Base-by-base conservation (phyloP, 352 stramenopile genomes). In the Phytophthora meadii region DNA sequence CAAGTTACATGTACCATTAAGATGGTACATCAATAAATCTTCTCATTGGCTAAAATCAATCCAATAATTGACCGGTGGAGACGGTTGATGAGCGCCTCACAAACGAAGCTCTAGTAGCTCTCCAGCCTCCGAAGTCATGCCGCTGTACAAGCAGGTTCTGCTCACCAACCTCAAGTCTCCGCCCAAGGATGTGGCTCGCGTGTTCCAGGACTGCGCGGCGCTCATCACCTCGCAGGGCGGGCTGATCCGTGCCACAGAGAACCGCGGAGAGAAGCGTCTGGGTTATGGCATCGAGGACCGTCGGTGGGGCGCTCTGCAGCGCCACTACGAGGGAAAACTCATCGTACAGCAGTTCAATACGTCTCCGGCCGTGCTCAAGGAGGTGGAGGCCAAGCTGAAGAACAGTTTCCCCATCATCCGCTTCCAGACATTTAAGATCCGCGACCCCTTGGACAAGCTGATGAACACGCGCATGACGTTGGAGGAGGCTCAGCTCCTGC, bases 121-220 rank as follows among this genome's bases (percentile, higher is more conserved):
- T 17, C 22, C 22, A 40, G 36, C 12, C 30, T 24, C 45, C 19
- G 30, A 56, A 53, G 49, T 42, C 36, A 95, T 95, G 87, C 85
- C 87, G 74, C 82, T 95, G 44, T 95, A 95, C 76, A 95, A 95
- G 84, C 87, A 95, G 61, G 87, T 95, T 72, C 79, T 94, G 53
- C 64, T 95, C 53, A 94, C 87, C 40, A 95, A 93, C 76, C 80
- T 93, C 69, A 95, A 95, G 84, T 87, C 85, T 36, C 80, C 87
- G 70, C 87, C 87, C 25, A 89, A 89, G 62, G 85, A 95, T 30
- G 85, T 93, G 58, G 85, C 87, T 53, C 74, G 84, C 56, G 76
- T 92, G 46, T 95, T 95, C 69, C 83, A 95, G 74, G 87, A 95
- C 58, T 87, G 81, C 65, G 82, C 87, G 53, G 56, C 78, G 50